Base-by-base conservation (phyloP, 768 basidiomycete species). In the Lactifluus echinatus region DNA sequence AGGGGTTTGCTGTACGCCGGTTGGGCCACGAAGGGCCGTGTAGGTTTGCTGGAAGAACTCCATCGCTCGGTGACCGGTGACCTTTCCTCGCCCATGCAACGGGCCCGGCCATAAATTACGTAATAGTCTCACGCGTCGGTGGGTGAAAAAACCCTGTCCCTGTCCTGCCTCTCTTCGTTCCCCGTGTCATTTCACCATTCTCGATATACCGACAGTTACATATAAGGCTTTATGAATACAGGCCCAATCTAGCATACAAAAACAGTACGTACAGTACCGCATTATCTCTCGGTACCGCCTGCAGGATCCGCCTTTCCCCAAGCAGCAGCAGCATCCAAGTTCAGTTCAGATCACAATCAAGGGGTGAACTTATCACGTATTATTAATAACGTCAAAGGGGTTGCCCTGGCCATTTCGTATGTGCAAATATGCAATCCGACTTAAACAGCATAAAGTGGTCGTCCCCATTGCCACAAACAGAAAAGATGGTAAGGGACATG, bases 21-120 rank as follows among this genome's bases (percentile, higher is more conserved):
- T 82, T 19, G 89, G 88, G 37, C 89, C 90, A 60, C 90, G 81
- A 43, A 92, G 80, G 59, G 90, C 90, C 48, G 85, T 83, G 72
- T 91, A 90, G 5, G 88, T 89, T 69, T 90, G 87, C 3, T 83
- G 85, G 67, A 91, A 72, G 75, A 93, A 92, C 57, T 91, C 88
- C 89, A 90, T 91, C 53, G 47, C 48, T 51, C 14, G 31, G 31
- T 31, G 10, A 31, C 31, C 10, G 31, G n/a, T n/a, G n/a, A n/a
- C n/a, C n/a, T n/a, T n/a, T n/a, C n/a, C n/a, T n/a, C n/a, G n/a
- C n/a, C n/a, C 31, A 4, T 26, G 2, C 10, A 44, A 2, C 23
- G 43, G 43, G 1, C 43, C 14, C 2, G 43, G 1, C 24, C 21
- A 2, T 4, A 15, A 14, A 14, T 44, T 44, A 44, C 15, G 43